A percentile compares a stretch with the other conserved stretches of the same genome.
These are phyloP conservation scores for Lonicera japonica DNA, from an alignment of 129 eudicot genomes.

Conservation along the genomic window DNA sequence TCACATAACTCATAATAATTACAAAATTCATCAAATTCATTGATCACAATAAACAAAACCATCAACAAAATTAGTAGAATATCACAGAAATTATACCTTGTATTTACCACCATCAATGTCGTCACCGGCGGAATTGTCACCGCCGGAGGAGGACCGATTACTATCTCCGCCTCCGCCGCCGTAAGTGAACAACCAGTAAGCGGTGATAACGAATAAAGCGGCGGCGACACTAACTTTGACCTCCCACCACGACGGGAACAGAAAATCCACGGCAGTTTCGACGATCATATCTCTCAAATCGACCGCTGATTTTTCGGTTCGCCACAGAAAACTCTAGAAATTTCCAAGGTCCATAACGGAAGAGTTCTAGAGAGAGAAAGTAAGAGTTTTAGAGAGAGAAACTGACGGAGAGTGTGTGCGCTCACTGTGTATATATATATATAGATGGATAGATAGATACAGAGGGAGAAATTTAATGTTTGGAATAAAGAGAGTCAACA, in stretches of 20 bases:
- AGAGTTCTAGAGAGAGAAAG: not conserved
- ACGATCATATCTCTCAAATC: conserved; percentile 11
- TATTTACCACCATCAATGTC: conserved; percentile 40
- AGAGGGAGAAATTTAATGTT: no score
- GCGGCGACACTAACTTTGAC: conserved; percentile 36
- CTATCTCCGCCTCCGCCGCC: conserved; percentile 18
- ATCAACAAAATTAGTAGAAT: conserved; percentile 2
- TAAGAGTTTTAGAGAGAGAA: not conserved
- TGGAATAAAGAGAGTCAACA: no score
- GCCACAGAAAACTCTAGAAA: not conserved
- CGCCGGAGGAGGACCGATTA: conserved; percentile 15
- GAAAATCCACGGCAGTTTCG: conserved; percentile 24
- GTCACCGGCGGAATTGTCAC: conserved; percentile 26
- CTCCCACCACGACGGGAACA: conserved; percentile 49
- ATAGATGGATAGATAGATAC: no score
- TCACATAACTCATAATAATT: conserved; percentile 4
- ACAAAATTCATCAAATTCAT: not conserved
- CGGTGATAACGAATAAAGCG: conserved; percentile 27
- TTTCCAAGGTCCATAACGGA: not conserved
- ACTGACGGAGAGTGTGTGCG: no score
- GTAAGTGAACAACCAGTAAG: conserved; percentile 56
- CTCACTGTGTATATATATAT: no score
- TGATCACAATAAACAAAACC: not conserved
- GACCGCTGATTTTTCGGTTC: not conserved
- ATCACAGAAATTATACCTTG: conserved; percentile 34